A percentile compares a stretch with the other conserved stretches of the same genome.
phyloP scores from a whole-genome alignment of 768 basidiomycete species.

The Hericium rajendrae region DNA sequence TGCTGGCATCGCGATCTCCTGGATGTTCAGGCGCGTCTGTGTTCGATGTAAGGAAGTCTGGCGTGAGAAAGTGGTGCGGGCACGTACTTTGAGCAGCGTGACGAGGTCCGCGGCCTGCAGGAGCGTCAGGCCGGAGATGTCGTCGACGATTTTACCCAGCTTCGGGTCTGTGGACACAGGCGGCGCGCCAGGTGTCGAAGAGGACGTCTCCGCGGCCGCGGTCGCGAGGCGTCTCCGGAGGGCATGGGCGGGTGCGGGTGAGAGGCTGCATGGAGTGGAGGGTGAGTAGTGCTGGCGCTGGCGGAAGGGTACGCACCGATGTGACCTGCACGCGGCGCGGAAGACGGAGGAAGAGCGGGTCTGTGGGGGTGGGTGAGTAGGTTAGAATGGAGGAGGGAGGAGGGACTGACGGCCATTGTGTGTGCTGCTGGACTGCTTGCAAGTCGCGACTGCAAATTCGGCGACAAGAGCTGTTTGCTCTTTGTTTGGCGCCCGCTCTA shows the following conservation, averaged over 20 bases:
- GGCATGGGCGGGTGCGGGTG: background rate
- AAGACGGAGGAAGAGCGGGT: background rate
- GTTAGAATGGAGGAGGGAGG: background rate
- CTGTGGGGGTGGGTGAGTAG: background rate
- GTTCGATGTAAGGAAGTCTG: background rate
- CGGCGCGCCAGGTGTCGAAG: conserved; percentile 34
- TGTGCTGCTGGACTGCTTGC: background rate
- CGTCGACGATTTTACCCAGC: conserved; percentile 80
- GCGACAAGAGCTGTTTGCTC: background rate
- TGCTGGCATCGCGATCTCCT: conserved; percentile 90
- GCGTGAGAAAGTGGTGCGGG: background rate
- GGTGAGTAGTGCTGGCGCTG: background rate
- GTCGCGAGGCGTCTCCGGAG: conserved; percentile 19
- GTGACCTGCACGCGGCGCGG: background rate
- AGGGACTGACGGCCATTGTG: background rate
- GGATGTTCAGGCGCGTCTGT: conserved; percentile 91
- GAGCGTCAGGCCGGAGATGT: conserved; percentile 81
- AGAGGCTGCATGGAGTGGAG: background rate
- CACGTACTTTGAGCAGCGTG: conserved; percentile 71
- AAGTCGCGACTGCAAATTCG: background rate
- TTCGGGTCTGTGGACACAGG: conserved; percentile 46
- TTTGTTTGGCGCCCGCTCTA: background rate
- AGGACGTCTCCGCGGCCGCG: conserved; percentile 36
- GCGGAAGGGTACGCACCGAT: background rate
- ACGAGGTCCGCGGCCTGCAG: conserved; percentile 96